Evolutionary conservation across 2,329 filamentous ascomycete genomes (phyloP).

Genomic region (Calonectria pauciramosa): DNA sequence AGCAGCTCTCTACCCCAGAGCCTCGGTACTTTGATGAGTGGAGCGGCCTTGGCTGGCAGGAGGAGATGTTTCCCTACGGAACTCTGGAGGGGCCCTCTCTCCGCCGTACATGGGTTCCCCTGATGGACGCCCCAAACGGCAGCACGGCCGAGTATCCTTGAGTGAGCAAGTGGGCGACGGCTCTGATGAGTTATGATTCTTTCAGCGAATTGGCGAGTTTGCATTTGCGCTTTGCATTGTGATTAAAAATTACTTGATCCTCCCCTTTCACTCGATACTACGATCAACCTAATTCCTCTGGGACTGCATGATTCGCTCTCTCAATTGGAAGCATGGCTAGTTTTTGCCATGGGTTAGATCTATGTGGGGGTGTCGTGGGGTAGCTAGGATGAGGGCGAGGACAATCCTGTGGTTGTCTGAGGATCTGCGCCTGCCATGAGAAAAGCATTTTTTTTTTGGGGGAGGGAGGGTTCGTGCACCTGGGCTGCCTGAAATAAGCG

Average conservation of each 20-base stretch:
- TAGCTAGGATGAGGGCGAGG: conserved; percentile 4
- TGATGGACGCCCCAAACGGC: conserved; percentile 43
- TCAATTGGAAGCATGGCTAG: conserved; percentile 12
- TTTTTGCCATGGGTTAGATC: neutral
- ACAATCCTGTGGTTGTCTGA: neutral
- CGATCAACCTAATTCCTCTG: conserved; percentile 12
- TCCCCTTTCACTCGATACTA: conserved; percentile 22
- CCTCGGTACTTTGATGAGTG: conserved; percentile 58
- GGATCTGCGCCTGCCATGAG: neutral
- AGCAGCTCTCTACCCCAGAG: conserved; percentile 53
- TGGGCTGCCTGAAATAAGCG: neutral
- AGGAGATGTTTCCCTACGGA: conserved; percentile 55
- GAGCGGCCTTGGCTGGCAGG: conserved; percentile 65
- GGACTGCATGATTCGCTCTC: conserved; percentile 1
- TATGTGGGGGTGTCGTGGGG: conserved; percentile 3
- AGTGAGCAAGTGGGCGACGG: conserved; percentile 16
- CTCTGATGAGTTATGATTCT: conserved; percentile 34
- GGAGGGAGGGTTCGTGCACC: neutral
- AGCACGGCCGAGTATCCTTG: conserved; percentile 50
- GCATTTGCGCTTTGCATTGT: conserved; percentile 39
- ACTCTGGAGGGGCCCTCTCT: conserved; percentile 59
- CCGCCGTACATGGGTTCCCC: conserved; percentile 60
- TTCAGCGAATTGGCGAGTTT: conserved; percentile 35
- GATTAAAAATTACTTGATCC: conserved; percentile 32
- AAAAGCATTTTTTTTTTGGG: neutral